phyloP scores from a whole-genome alignment of 352 stramenopile genomes.

The Thraustotheca clavata region DNA sequence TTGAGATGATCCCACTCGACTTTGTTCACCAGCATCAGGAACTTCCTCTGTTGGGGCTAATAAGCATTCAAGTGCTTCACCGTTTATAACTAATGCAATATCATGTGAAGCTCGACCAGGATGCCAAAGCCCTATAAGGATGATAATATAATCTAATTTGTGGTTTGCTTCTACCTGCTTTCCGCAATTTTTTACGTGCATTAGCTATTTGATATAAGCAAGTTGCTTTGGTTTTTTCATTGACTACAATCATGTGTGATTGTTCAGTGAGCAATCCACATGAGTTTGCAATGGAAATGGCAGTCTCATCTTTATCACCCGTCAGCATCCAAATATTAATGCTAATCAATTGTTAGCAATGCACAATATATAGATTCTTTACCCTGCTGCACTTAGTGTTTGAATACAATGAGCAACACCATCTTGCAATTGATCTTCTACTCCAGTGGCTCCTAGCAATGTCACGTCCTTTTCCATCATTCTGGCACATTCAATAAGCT shows the following conservation, averaged over 20 bases:
- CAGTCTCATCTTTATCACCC: constrained; percentile 98
- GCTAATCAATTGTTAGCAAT: not conserved
- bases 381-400: constrained; percentile 87
- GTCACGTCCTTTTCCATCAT: constrained; percentile 78
- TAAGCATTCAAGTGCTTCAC: constrained; percentile 64
- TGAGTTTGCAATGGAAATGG: constrained; percentile 97
- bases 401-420: constrained; percentile 94
- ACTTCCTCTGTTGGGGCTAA: constrained; percentile 31
- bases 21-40: not conserved
- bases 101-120: constrained; percentile 59
- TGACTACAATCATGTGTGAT: constrained; percentile 39
- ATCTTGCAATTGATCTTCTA: constrained; percentile 97
- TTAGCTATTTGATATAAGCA: constrained; percentile 14
- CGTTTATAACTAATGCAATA: constrained; percentile 73
- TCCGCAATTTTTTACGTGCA: constrained; percentile 18
- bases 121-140: constrained; percentile 60
- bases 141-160: not conserved
- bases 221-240: constrained; percentile 10
- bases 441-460: constrained; percentile 92
- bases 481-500: constrained; percentile 58
- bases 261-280: constrained; percentile 86
- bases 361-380: not conserved
- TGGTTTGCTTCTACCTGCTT: not conserved
- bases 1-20: not conserved
- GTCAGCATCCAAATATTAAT: constrained; percentile 99